These are phyloP conservation scores for Nematocida sp. DNA, from an alignment of 371 early-diverging fungal genomes.

Conservation along the genomic window DNA sequence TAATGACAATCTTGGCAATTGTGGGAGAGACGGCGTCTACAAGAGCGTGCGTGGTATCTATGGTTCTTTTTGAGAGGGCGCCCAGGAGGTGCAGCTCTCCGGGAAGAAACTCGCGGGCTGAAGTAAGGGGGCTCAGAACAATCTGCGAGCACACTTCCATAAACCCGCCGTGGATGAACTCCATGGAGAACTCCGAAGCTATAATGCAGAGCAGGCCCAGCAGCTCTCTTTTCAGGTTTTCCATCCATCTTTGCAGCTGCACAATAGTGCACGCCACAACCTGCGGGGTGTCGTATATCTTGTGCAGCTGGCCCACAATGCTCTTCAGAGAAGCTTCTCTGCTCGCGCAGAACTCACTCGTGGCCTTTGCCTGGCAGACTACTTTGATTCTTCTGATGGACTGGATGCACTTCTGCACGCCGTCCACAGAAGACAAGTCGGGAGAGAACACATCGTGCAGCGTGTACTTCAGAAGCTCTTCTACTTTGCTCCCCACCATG, in stretches of 20 bases:
- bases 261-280: background rate
- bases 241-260: background rate
- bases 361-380: conserved; percentile 6
- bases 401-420: background rate
- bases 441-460: background rate
- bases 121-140: background rate
- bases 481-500: background rate
- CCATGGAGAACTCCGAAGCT: conserved; percentile 1
- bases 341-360: background rate
- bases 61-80: conserved; percentile 21
- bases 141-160: conserved; percentile 12
- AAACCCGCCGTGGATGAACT: conserved; percentile 20
- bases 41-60: conserved; percentile 6
- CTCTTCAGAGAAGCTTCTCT: background rate
- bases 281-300: background rate
- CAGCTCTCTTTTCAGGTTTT: conserved; percentile 14
- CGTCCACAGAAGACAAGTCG: background rate
- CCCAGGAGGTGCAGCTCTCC: conserved; percentile 3
- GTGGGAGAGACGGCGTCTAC: background rate
- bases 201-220: conserved; percentile 2
- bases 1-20: conserved; percentile 2
- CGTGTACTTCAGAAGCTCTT: background rate
- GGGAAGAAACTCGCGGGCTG: background rate
- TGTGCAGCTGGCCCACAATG: background rate
- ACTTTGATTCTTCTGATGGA: conserved; percentile 11